A percentile compares a stretch with the other conserved stretches of the same genome.
Conservation (phyloP, 2,329 filamentous ascomycete genomes). For the Leptographium galeiforme region DNA sequence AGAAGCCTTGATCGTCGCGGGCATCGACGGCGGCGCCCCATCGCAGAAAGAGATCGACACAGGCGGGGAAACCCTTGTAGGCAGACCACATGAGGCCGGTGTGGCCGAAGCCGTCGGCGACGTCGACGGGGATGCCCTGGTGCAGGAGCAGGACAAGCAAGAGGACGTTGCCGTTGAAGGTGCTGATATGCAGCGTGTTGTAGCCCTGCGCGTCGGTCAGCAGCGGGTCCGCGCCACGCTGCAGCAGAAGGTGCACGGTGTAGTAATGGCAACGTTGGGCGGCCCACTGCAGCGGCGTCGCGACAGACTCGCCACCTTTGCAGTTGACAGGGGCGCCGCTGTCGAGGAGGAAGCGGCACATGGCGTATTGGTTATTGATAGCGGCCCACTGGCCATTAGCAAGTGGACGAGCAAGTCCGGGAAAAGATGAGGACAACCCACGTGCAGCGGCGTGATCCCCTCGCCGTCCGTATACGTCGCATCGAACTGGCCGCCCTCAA, state of each 20-base stretch:
- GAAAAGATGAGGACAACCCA: conserved; percentile 27
- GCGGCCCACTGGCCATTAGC: conserved; percentile 68
- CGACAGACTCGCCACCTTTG: conserved; percentile 88
- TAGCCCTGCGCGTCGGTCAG: conserved; percentile 91
- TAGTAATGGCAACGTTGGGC: conserved; percentile 96
- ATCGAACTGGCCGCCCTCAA: conserved; percentile 68
- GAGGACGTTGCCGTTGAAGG: conserved; percentile 90
- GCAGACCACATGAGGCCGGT: conserved; percentile 97
- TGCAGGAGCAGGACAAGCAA: conserved; percentile 81
- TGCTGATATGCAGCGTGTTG: conserved; percentile 93
- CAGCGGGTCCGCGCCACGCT: conserved; percentile 83
- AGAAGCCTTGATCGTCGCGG: conserved; percentile 83
- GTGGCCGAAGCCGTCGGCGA: conserved; percentile 78
- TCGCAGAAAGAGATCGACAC: conserved; percentile 80
- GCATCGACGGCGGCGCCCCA: conserved; percentile 94
- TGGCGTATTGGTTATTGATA: conserved; percentile 95
- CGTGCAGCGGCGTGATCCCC: conserved; percentile 90
- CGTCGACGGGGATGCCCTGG: conserved; percentile 89
- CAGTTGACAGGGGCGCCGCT: conserved; percentile 81
- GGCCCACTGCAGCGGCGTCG: conserved; percentile 92
- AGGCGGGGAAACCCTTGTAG: conserved; percentile 89
- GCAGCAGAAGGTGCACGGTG: conserved; percentile 80
- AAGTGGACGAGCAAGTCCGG: neutral
- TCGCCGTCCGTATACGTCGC: conserved; percentile 79
- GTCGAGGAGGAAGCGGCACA: conserved; percentile 88